These are phyloP conservation scores for Nicotiana tabacum DNA, from an alignment of 257 asterid species.

Conservation along the genomic window DNA sequence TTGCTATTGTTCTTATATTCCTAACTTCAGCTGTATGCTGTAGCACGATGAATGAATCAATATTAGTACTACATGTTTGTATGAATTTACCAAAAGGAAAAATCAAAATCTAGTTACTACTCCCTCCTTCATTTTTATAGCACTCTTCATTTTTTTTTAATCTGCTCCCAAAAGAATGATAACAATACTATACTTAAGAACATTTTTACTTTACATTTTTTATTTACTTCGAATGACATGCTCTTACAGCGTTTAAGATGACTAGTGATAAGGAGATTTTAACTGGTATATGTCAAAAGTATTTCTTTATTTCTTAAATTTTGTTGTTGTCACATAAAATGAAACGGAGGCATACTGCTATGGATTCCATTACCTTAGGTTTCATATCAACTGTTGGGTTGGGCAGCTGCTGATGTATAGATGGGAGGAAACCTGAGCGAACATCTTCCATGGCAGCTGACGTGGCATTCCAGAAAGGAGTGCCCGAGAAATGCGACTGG, in stretches of 20 bases:
- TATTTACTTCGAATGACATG: not conserved
- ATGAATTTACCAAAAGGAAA: not conserved
- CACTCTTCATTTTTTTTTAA: not conserved
- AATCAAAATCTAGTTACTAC: not conserved
- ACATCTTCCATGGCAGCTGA: constrained; percentile 32
- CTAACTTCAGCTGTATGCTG: constrained; percentile 36
- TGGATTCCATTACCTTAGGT: constrained; percentile 32
- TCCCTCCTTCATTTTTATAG: not conserved
- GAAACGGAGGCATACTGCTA: not conserved
- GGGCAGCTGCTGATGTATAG: constrained; percentile 39
- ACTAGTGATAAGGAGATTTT: not conserved
- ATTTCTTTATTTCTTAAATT: not conserved
- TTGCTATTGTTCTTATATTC: constrained; percentile 25
- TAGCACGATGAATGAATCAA: not conserved
- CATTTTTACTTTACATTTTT: not conserved
- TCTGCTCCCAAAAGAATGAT: not conserved
- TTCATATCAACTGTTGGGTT: constrained; percentile 47
- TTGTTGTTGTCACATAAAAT: not conserved
- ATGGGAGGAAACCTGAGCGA: constrained; percentile 51
- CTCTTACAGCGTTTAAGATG: not conserved
- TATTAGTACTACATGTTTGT: not conserved
- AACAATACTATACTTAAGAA: not conserved
- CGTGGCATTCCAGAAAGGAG: constrained; percentile 75
- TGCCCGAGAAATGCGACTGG: constrained; percentile 63
- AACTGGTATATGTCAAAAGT: not conserved